phyloP scores from a whole-genome alignment of 306 rosid genomes.

The Echinosophora koreensis region DNA sequence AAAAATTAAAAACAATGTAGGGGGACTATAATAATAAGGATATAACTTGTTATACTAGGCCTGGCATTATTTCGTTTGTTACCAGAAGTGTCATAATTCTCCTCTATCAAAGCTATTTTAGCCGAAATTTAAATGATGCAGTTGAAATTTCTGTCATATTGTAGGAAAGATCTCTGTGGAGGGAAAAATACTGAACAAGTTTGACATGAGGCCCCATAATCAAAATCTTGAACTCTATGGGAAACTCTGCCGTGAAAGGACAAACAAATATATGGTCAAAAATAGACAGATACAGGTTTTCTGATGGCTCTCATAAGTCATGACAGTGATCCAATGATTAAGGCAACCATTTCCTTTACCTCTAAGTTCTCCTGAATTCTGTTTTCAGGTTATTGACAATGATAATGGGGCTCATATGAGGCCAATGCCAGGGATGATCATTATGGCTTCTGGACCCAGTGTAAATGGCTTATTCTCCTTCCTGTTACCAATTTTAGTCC shows the following conservation, averaged over 20 bases:
- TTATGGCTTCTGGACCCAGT: slow-evolving; percentile 57
- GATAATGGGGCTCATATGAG: slow-evolving; percentile 80
- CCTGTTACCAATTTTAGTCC: slow-evolving; percentile 3
- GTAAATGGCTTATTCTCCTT: slow-evolving; percentile 55
- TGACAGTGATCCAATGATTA: slow-evolving; percentile 17
- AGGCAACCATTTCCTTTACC: slow-evolving; percentile 14
- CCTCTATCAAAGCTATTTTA: slow-evolving; percentile 27
- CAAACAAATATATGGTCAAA: slow-evolving; percentile 71
- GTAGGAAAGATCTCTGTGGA: slow-evolving; percentile 79
- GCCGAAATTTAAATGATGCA: slow-evolving; percentile 37
- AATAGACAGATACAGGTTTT: slow-evolving; percentile 89
- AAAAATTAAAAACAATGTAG: slow-evolving; percentile 1
- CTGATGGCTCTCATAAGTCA: slow-evolving; percentile 30
- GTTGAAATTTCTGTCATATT: slow-evolving; percentile 38
- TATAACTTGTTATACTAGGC: neutral
- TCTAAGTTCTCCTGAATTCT: slow-evolving; percentile 42
- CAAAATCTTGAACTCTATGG: slow-evolving; percentile 80
- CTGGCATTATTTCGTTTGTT: slow-evolving; percentile 37
- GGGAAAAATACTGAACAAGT: slow-evolving; percentile 76
- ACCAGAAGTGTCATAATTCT: slow-evolving; percentile 23
- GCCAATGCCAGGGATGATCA: slow-evolving; percentile 84
- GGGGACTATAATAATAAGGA: slow-evolving; percentile 14
- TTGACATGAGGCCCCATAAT: slow-evolving; percentile 86
- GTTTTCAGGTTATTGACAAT: slow-evolving; percentile 75
- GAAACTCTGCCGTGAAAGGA: slow-evolving; percentile 89